Evolutionary conservation across 1,284 basidiomycete genomes (phyloP), one percentile per base, ranked within the genome.

Genomic region (Ganoderma sp.): DNA sequence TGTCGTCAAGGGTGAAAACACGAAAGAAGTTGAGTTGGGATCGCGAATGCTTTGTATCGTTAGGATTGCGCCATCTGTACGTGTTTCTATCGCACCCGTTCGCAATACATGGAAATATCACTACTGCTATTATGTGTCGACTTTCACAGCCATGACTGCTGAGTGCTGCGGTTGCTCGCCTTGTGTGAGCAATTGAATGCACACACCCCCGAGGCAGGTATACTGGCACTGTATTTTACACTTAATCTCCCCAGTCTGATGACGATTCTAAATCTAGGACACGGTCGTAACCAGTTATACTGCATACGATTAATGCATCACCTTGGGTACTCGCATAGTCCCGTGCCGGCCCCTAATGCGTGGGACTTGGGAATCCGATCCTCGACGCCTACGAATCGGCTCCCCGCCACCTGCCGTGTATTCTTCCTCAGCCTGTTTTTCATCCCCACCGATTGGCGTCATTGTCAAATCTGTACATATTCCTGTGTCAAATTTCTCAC

Each of bases 31-130:
- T 8, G 32, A 52, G 48, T 52, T 52, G 48, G 22, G 19, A 42
- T 50, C 28, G 14, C 37, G 14, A 61, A 32, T n/a, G 22, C 25
- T 19, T 28, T 63, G 61, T 67, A 63, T 54, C 39, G 15, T 42
- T 60, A 52, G 42, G 43, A 9, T 54, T 28, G 28, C 39, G 22
- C 58, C 28, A 64, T 50, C 28, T 42, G 61, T 64, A 64, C 63
- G 62, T 64, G 63, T 25, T 22, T 14, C 56, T 41, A 62, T 52
- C 62, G 58, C 58, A 42, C 25, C 58, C 58, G 39, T 60, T 25
- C 41, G 32, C 48, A 52, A 43, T 25, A 25, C 42, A 25, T 41
- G 15, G 39, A 25, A 43, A 58, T 19, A 37, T 37, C 9, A 39
- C 56, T 37, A 57, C 34, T 37, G 17, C 54, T 15, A 32, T 37